Base-by-base conservation (phyloP, 2,329 filamentous ascomycete genomes). In the Tolypocladium endophyticum region DNA sequence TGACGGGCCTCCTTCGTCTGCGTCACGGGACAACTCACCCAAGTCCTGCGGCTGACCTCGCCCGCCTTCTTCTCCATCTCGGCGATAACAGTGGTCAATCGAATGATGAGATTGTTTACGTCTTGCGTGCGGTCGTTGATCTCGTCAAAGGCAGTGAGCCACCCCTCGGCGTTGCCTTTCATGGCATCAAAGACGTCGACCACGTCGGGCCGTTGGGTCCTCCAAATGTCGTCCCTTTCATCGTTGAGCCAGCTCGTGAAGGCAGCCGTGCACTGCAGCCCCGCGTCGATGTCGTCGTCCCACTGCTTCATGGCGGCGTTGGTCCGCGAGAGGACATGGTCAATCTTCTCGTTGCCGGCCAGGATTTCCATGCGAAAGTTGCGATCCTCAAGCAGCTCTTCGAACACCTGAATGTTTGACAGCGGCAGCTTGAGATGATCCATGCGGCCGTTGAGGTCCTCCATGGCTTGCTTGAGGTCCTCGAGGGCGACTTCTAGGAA, bases 81-180 rank as follows among this genome's bases (percentile, higher is more conserved):
- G 20, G 86, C 84, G 58, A 95, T 87, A 65, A 94, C 89, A 58
- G 84, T 86, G 63, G 85, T 86, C 25, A 97, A 82, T 71, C 88
- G 85, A 45, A 85, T 82, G 47, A 96, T 80, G 36, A 87, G 78
- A 8, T 84, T 81, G 38, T 87, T 88, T 33, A 97, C 78, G 53
- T 83, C 81, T 62, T 87, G 83, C 18, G 87, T 87, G 68, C 88
- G 90, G 28, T 82, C 82, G 69, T 91, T 87, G 61, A 97, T 79
- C 59, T 88, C 87, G 58, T 86, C 81, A 68, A 96, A 87, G 8
- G 91, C 91, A 60, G 87, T 85, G 60, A 87, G 84, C 93, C 93
- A 97, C 52, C 92, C 92, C 64, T 95, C 89, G 11, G 92, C 87
- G 66, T 97, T 97, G 39, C 90, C 90, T 68, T 89, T 88, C 92